Percentiles rank a stretch among this genome's conserved stretches.
Conservation (phyloP, 371 early-diverging fungal species). For the Blastocladiella emersonii region DNA sequence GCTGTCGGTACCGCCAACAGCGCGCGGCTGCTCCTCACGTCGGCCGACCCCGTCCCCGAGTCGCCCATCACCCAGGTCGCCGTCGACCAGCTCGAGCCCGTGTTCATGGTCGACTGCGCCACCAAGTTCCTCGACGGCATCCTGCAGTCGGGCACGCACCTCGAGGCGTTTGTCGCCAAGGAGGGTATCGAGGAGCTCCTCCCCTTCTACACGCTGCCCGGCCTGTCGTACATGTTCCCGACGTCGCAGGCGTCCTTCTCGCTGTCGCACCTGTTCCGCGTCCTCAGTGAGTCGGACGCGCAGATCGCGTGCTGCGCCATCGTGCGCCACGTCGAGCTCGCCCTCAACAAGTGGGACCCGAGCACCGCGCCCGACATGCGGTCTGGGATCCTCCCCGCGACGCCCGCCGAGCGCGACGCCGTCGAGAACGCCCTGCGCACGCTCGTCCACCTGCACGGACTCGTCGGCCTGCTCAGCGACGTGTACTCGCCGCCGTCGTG, state of each 20-base stretch:
- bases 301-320: conserved; percentile 30
- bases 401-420: too few relatives aligned
- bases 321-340: conserved; percentile 9
- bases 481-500: conserved; percentile 51
- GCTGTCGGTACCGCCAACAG: too few relatives aligned
- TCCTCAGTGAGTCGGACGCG: conserved; percentile 51
- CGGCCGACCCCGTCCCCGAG: conserved; percentile 19
- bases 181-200: conserved; percentile 53
- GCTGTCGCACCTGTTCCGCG: conserved; percentile 52
- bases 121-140: conserved; percentile 66
- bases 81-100: not conserved
- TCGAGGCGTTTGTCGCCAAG: conserved; percentile 52
- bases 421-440: conserved; percentile 2
- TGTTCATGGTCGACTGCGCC: not conserved
- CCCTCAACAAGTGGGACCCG: too few relatives aligned
- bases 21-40: conserved; percentile 14
- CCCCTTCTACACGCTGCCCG: conserved; percentile 44
- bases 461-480: conserved; percentile 55
- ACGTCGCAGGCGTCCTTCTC: conserved; percentile 49
- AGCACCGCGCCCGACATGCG: too few relatives aligned
- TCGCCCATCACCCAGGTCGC: not conserved
- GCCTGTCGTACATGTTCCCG: conserved; percentile 62
- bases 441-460: conserved; percentile 44
- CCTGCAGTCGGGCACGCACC: conserved; percentile 60
- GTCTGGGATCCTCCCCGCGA: too few relatives aligned